Conservation (phyloP, 192 early-diverging fungal species). For the Chytriomyces sp. region DNA sequence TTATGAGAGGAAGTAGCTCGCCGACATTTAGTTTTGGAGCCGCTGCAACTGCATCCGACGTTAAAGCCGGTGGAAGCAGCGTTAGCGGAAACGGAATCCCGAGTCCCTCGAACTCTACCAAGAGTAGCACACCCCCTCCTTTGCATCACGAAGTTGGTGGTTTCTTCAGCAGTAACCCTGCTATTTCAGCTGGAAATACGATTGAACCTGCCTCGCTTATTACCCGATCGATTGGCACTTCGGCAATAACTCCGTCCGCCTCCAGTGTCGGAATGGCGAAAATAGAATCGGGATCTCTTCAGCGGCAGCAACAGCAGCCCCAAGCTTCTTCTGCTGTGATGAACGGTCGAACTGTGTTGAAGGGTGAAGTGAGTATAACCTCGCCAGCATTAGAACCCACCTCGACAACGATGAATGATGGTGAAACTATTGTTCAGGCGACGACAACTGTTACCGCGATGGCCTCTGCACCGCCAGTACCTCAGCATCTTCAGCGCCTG, state of each 20-base stretch:
- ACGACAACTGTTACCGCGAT: too few species aligned
- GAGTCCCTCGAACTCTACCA: conserved; percentile 12
- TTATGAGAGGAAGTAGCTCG: not conserved
- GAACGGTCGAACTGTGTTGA: not conserved
- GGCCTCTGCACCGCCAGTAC: too few species aligned
- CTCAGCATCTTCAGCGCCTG: not conserved
- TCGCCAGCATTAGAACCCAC: too few species aligned
- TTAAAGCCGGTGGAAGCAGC: not conserved
- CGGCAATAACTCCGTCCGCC: too few species aligned
- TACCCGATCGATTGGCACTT: too few species aligned
- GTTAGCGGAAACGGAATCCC: not conserved
- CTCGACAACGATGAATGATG: too few species aligned
- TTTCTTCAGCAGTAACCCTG: too few species aligned
- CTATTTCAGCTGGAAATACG: too few species aligned
- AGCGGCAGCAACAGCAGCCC: not conserved
- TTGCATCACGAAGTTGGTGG: conserved; percentile 18
- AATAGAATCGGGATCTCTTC: not conserved
- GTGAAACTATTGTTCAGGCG: too few species aligned
- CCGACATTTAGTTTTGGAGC: not conserved
- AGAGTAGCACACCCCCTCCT: conserved; percentile 20
- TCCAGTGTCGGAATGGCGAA: too few species aligned
- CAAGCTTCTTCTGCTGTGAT: not conserved
- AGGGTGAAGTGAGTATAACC: too few species aligned
- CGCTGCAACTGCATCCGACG: not conserved
- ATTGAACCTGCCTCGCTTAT: too few species aligned